Base-by-base conservation (phyloP, 768 basidiomycete species). In the Rhodotorula kratochvilovae region DNA sequence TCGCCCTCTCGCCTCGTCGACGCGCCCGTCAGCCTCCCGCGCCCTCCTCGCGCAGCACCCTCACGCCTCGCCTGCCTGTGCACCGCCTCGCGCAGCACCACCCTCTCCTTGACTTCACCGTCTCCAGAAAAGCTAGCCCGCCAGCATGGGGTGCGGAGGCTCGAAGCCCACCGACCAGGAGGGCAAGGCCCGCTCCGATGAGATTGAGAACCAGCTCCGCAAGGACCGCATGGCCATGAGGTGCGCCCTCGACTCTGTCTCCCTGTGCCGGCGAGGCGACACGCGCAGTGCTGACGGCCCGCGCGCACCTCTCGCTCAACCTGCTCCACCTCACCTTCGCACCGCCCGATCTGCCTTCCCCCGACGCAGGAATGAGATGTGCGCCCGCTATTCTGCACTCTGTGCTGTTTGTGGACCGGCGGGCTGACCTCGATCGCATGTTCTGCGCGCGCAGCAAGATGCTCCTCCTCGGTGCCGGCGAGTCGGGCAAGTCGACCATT, bases 401-500 rank as follows among this genome's bases (percentile, higher is more conserved):
- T 21, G 25, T 15, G 33, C 35, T 12, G 1, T 7, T 15, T 23
- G 0, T 21, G 3, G 17, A 8, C 15, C 1, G 1, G 1, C 17
- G 46, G 21, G 33, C 61, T 62, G 46, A 62, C 48, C n/a, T 2
- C 10, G 16, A 45, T 60, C 54, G n/a, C 25, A 55, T n/a, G 17
- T 56, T 19, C 35, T 33, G 25, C 23, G 10, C 35, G 29, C 29
- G 42, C 68, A 80, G 80, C 79, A 94, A 97, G 84, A 95, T 97
- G 93, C 80, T 97, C 72, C 80, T 98, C 68, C 84, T 98, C 36
- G 95, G 95, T 67, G 93, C 95, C 69, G 93, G 95, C 82, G 93
- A 96, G 85, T 93, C 91, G 64, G 94, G 94, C 77, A 96, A 97
- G 87, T 91, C 91, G 3, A 94, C 92, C 5, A 89, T 95, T 56